These are phyloP conservation scores for Colletotrichum orchidophilum DNA, from an alignment of 2,329 filamentous ascomycete species.

Conservation along the genomic window DNA sequence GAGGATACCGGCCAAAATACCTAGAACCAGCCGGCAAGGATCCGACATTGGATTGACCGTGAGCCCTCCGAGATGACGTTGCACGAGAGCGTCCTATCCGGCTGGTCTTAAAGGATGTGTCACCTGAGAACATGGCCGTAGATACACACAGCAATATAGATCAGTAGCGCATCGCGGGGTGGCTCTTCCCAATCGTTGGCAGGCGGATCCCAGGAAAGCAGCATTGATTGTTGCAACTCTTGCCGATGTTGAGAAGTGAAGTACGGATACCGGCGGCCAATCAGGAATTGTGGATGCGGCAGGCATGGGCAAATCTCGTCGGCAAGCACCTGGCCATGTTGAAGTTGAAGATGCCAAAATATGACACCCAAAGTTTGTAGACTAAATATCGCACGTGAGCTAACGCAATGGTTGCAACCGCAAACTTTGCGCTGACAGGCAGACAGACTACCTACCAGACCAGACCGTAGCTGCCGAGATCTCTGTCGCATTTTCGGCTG, in stretches of 20 bases:
- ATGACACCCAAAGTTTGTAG: not conserved
- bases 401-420: not conserved
- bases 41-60: not conserved
- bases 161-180: not conserved
- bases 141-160: not conserved
- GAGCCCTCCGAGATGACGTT: not conserved
- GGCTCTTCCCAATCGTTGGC: not conserved
- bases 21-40: not conserved
- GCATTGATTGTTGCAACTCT: not conserved
- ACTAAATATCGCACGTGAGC: not conserved
- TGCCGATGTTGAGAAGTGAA: not conserved
- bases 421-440: not conserved
- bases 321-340: not conserved
- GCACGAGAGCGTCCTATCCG: not conserved
- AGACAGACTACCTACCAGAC: not conserved
- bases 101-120: not conserved
- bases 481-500: slow-evolving; percentile 15
- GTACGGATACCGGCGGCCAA: not conserved
- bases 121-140: no score
- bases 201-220: not conserved
- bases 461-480: slow-evolving; percentile 22
- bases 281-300: not conserved
- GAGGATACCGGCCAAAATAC: not conserved
- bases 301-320: not conserved
- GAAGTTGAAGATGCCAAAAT: not conserved